phyloP scores from a whole-genome alignment of 371 early-diverging fungal genomes.

The Mortierella sp. region DNA sequence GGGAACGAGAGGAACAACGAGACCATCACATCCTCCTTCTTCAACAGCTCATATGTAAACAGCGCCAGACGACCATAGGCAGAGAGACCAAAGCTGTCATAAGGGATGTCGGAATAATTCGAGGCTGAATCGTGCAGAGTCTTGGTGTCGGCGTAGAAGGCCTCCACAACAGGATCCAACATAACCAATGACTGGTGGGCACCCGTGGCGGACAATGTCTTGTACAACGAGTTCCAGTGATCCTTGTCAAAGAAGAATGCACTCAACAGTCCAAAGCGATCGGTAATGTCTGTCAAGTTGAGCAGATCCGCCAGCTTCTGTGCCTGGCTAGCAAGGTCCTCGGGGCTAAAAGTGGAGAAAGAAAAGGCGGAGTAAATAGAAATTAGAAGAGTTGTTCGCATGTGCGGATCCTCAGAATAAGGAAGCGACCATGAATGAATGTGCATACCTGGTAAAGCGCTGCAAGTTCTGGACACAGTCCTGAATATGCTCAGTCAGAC shows the following conservation, averaged over 20 bases:
- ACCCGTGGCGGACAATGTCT: constrained; percentile 29
- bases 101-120: constrained; percentile 36
- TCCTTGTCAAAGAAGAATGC: constrained; percentile 51
- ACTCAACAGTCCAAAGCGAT: constrained; percentile 34
- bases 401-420: too few relatives aligned
- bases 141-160: constrained; percentile 25
- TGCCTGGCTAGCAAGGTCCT: constrained; percentile 54
- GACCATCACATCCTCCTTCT: constrained; percentile 40
- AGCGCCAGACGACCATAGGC: constrained; percentile 66
- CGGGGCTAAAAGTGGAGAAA: constrained; percentile 45
- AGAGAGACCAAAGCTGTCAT: constrained; percentile 70
- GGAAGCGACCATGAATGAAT: too few relatives aligned
- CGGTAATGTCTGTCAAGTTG: constrained; percentile 33
- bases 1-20: constrained; percentile 52
- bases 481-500: constrained; percentile 60
- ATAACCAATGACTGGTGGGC: constrained; percentile 46
- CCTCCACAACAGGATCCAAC: constrained; percentile 50
- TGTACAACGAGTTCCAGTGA: constrained; percentile 51
- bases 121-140: neutral
- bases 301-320: constrained; percentile 41
- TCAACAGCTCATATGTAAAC: constrained; percentile 61
- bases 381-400: neutral
- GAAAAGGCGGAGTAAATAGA: neutral
- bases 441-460: constrained; percentile 60
- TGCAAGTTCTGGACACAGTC: constrained; percentile 61